Base-by-base conservation (phyloP, 345 rosid species). In the Eucalyptus tenuipes region DNA sequence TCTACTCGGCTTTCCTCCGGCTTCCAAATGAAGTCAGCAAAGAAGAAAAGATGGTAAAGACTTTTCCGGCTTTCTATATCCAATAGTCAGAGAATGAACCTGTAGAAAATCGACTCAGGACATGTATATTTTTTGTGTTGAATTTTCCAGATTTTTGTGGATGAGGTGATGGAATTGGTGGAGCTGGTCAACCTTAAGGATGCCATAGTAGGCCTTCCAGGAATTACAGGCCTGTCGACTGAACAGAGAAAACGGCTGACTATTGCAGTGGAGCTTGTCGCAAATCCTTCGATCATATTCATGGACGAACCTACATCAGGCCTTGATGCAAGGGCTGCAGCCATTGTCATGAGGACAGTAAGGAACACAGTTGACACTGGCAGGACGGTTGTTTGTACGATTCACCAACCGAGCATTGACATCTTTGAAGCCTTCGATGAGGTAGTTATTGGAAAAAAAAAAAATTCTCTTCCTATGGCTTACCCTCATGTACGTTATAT, bases 1-100 rank as follows among this genome's bases (percentile, higher is more conserved):
- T 97, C 42, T 96, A 90, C 94, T 97, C 99, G 11, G 98, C 99
- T 61, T 97, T 93, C 92, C 98, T 97, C 50, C 94, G 99, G 86
- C 95, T 97, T 85, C 95, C 97, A 5, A 93, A 92, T 87, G 97
- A 97, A 90, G 94, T 96, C 87, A 92, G 91, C 90, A 95, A 94
- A 47, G 92, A 94, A 81, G 98, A 96, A 92, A 96, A 96, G 89
- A 91, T 95, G 95, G 99, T 96, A 93, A 90, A 88, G 68, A 45
- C 31, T 90, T 49, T n/a, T 37, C 71, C 57, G 20, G 31, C 29
- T 40, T 44, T 87, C 64, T 33, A 40, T 33, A n/a, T 40, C 27
- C 17, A 50, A n/a, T n/a, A 75, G 84, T 75, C 29, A 75, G 47
- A 75, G 47, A 75, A 40, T 20, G 84, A 75, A 29, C 47, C 24